Base-by-base conservation (phyloP, 2,329 filamentous ascomycete species). In the Colletotrichum sp. region DNA sequence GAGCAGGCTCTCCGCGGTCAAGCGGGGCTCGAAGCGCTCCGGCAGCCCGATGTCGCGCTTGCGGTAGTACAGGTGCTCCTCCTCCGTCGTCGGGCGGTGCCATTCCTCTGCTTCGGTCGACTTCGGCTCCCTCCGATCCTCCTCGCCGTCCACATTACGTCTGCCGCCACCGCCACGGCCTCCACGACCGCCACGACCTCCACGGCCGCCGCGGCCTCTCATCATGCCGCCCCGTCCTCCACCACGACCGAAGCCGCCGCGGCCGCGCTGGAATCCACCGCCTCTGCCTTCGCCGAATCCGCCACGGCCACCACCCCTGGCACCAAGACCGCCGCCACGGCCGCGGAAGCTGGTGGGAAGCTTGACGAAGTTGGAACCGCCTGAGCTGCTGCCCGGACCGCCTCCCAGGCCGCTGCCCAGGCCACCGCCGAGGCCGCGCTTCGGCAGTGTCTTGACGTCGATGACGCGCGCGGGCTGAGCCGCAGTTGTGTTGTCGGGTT, bases 371-470 rank as follows among this genome's bases (percentile, higher is more conserved):
- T 30, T 74, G 21, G 68, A 72, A 18, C 66, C 65, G 28, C 57
- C n/a, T 18, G 43, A 39, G 7, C 32, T 34, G 32, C 32, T 34
- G 32, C 32, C 13, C 13, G 6, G 32, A 14, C 32, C 16, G 16
- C 36, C 36, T 4, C 36, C 18, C 4, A 14, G 7, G 13, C 43
- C 10, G 18, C 43, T 13, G 43, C 43, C 43, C 10, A 52, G n/a
- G 10, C 43, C 43, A 21, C 43, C 57, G 30, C 59, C 59, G 12
- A 21, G 57, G 57, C 65, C 64, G 21, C 59, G 82, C 43, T 81
- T 77, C 8, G 84, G 85, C 14, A 87, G 79, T 72, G 80, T 86
- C 72, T 81, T 83, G 71, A 88, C 79, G 71, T 86, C 85, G 63
- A 89, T 81, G 18, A 88, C 10, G 6, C 43, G 43, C 43, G n/a